Evolutionary conservation across 2,329 filamentous ascomycete genomes (phyloP), one percentile per base, ranked within the genome.

Genomic region (Aspergillus clavatus): DNA sequence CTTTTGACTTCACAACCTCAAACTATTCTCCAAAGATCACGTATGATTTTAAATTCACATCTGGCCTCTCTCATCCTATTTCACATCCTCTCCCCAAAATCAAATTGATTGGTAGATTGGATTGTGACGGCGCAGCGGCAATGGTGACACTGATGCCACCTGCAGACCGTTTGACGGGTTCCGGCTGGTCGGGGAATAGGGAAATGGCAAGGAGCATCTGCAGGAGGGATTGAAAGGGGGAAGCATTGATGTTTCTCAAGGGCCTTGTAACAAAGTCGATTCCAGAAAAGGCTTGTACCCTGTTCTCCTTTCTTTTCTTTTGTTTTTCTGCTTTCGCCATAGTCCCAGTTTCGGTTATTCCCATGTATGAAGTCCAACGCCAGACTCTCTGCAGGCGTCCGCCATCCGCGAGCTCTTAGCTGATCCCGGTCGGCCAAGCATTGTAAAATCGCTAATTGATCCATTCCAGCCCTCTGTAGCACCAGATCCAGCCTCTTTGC

Each of bases 351-450:
- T 35, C 31, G 31, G 10, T 21, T 35, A 16, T 12, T 35, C 31
- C 27, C 16, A 19, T 35, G 31, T 21, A 35, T 11, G 48, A 42
- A 51, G 46, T 41, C 47, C 45, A 43, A 44, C 42, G 42, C 40
- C 46, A 47, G 42, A 35, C 22, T 12, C 47, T 42, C 58, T 65
- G 61, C 61, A 65, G 56, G 44, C 43, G 39, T 37, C 62, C 62
- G 60, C 37, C 51, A 48, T 51, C 40, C 42, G 48, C 46, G 41
- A 47, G 21, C 23, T 38, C 28, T 12, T 26, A 16, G 14, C 33
- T 38, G 33, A 35, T 38, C 54, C 48, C 40, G 46, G 46, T 43
- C 46, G 31, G 23, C 36, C 38, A 46, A 44, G 51, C 45, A 45
- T 52, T 43, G 48, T 52, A 50, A 43, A 45, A 31, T 38, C 23